These are phyloP conservation scores for Fusarium clavum DNA, from an alignment of 2,329 filamentous ascomycete species.

Conservation along the genomic window DNA sequence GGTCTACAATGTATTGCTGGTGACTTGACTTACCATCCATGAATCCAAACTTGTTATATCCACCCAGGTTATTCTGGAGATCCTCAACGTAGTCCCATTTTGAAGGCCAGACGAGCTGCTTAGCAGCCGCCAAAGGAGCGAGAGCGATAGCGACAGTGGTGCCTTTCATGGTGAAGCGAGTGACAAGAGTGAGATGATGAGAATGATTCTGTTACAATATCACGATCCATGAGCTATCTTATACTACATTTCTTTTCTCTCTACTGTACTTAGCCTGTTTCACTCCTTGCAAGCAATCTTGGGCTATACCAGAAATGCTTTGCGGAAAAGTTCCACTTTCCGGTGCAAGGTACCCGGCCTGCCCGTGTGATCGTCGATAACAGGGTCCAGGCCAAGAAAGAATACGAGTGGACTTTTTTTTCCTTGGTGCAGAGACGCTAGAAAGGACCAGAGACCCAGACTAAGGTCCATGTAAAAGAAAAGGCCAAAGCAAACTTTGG, in stretches of 20 bases:
- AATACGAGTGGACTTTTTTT: neutral
- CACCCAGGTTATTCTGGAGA: constrained; percentile 9
- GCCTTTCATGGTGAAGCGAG: constrained; percentile 10
- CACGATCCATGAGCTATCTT: neutral
- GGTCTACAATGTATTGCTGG: neutral
- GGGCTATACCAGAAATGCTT: constrained; percentile 12
- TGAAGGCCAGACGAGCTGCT: constrained; percentile 35
- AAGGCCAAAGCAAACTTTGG: neutral
- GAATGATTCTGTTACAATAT: neutral
- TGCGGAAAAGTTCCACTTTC: neutral
- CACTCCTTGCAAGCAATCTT: constrained; percentile 5
- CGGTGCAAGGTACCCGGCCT: neutral
- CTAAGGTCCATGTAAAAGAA: no score
- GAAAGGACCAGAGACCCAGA: neutral
- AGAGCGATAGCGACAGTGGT: constrained; percentile 7
- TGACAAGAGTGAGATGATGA: neutral
- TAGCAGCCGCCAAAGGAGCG: neutral
- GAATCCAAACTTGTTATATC: constrained; percentile 13
- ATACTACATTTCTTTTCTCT: neutral
- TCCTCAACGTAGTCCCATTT: constrained; percentile 36
- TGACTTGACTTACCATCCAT: constrained; percentile 17
- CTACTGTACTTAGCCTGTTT: neutral
- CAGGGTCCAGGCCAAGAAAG: neutral
- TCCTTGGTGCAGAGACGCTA: neutral
- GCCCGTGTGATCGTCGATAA: neutral